Base-by-base conservation (phyloP, 1,139 yeast species). In the Taiozyma sp. region DNA sequence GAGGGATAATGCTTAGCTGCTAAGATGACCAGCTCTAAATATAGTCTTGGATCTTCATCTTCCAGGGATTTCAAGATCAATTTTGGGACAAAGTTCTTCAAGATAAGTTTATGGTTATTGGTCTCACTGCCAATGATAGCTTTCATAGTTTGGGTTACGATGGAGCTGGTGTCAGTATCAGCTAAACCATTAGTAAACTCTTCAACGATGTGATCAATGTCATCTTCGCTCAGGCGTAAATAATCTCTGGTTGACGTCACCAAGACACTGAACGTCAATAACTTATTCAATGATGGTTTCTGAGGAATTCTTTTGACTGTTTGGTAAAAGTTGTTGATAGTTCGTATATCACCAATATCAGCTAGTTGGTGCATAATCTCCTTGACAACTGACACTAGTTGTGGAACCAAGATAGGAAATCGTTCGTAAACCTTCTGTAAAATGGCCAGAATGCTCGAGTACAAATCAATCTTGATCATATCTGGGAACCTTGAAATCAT, bases 401-500 rank as follows among this genome's bases (percentile, higher is more conserved):
- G 68, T 0, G 85, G 77, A 34, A 83, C 73, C 43, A 84, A 59
- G n/a, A 63, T 65, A 30, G 65, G 45, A 13, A 43, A 42, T 9
- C 52, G 50, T 0, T 51, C 9, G 41, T 52, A 52, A 9, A 52
- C 47, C 24, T 43, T 43, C 4, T 51, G 45, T 9, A 57, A 39
- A 29, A 60, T 51, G 8, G 55, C 50, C 16, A 91, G 68, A 47
- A 87, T 62, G 60, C 96, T 85, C 0, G 93, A 78, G 63, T 81
- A 81, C 43, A 91, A 70, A 63, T 91, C 97, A 19, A 74, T 68
- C 58, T 81, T 80, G 47, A 88, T 87, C 29, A 86, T 75, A 40
- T 74, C 79, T 1, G 95, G 92, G 59, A 91, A 83, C 38, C 70
- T 71, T 13, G 75, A 73, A 32, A 84, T 76, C 84, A 88, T 85